Percentiles rank a stretch among this genome's conserved stretches.
These are phyloP conservation scores for Globisporangium alternatum DNA, from an alignment of 352 stramenopile species.

Conservation along the genomic window DNA sequence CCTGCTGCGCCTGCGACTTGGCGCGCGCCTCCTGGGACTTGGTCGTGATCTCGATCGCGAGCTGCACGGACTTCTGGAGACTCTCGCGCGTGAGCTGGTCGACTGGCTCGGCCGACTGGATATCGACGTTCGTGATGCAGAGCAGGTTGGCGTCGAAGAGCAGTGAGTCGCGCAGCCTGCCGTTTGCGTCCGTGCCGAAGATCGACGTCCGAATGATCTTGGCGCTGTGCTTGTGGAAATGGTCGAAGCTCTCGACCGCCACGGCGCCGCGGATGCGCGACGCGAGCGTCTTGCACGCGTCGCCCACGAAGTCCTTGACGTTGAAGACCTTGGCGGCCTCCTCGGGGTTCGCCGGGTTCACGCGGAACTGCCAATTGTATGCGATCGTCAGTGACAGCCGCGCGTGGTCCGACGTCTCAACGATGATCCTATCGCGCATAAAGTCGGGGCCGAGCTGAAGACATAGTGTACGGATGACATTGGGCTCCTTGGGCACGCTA, in stretches of 20 bases:
- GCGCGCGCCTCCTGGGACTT: slow-evolving; percentile 78
- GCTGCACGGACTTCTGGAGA: slow-evolving; percentile 77
- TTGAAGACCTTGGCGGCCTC: slow-evolving; percentile 77
- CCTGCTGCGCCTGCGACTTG: slow-evolving; percentile 77
- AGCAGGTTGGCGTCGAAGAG: slow-evolving; percentile 75
- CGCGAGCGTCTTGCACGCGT: slow-evolving; percentile 78
- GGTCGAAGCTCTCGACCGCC: slow-evolving; percentile 67
- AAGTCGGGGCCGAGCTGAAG: slow-evolving; percentile 80
- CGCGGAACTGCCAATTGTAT: slow-evolving; percentile 84
- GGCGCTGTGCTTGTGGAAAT: slow-evolving; percentile 83
- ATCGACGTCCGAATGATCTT: slow-evolving; percentile 82
- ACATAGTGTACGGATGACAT: slow-evolving; percentile 77
- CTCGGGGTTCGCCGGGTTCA: slow-evolving; percentile 43
- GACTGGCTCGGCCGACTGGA: slow-evolving; percentile 76
- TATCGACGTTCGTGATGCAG: slow-evolving; percentile 81
- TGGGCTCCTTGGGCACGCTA: slow-evolving; percentile 68
- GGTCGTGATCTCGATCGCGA: slow-evolving; percentile 86
- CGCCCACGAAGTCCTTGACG: slow-evolving; percentile 78
- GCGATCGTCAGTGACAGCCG: slow-evolving; percentile 72
- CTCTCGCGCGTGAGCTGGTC: slow-evolving; percentile 69
- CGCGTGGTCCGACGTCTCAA: slow-evolving; percentile 79
- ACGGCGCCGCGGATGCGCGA: slow-evolving; percentile 76
- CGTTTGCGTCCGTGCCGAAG: slow-evolving; percentile 59
- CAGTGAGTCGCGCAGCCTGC: slow-evolving; percentile 51
- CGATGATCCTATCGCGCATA: slow-evolving; percentile 80